These are phyloP conservation scores for Ogataea thermomethanolica DNA, from an alignment of 805 yeast species.

Conservation along the genomic window DNA sequence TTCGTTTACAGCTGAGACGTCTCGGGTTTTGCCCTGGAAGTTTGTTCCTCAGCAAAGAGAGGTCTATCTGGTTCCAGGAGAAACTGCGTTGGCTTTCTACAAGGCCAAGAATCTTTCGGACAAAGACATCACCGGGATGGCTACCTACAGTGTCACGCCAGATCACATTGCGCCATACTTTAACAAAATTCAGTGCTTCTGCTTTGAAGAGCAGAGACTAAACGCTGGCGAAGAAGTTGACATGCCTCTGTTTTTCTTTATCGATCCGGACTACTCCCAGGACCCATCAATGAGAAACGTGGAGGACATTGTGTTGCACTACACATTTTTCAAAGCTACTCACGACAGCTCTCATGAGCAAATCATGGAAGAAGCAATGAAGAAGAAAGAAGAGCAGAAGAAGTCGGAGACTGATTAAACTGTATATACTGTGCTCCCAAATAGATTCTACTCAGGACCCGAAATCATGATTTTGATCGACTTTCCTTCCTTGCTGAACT, in stretches of 20 bases:
- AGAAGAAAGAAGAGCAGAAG: constrained; percentile 5
- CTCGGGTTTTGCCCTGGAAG: constrained; percentile 89
- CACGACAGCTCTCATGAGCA: constrained; percentile 30
- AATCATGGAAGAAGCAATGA: constrained; percentile 25
- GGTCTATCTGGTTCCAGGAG: constrained; percentile 92
- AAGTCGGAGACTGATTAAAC: neutral
- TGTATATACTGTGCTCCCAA: constrained; percentile 1
- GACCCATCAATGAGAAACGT: constrained; percentile 92
- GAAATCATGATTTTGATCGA: constrained; percentile 78
- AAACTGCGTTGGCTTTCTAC: constrained; percentile 94
- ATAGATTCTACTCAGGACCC: constrained; percentile 53
- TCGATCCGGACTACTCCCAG: constrained; percentile 91
- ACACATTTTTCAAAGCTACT: constrained; percentile 77
- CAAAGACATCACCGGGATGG: constrained; percentile 96
- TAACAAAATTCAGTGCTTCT: constrained; percentile 96
- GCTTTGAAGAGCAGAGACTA: constrained; percentile 93
- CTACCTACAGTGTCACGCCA: constrained; percentile 94
- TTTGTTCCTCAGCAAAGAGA: constrained; percentile 93
- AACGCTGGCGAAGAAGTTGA: constrained; percentile 97
- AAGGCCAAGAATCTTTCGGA: constrained; percentile 83
- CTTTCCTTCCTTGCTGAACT: constrained; percentile 60
- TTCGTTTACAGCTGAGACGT: constrained; percentile 89
- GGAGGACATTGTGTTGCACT: constrained; percentile 85
- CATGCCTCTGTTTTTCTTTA: constrained; percentile 97
- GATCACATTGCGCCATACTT: constrained; percentile 96